Conservation (phyloP, 331 rosid species). For the Acacia pycnantha region DNA sequence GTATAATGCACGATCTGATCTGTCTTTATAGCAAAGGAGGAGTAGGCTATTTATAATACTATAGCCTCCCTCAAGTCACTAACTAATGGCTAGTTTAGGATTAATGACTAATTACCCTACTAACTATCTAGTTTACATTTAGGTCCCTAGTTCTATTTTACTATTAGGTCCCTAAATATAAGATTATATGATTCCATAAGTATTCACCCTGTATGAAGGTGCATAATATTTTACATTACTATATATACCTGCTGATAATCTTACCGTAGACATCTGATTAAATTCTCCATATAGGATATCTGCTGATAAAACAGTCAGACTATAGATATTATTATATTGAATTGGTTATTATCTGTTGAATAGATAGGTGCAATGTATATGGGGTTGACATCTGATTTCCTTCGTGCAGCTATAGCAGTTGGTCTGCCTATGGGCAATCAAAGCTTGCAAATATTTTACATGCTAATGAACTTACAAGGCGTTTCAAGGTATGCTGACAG, state of each 20-base stretch:
- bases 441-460: conserved; percentile 90
- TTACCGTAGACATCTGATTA: neutral
- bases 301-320: conserved; percentile 9
- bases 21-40: too few relatives aligned
- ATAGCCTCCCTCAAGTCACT: too few relatives aligned
- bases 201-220: neutral
- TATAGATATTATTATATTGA: neutral
- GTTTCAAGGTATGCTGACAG: conserved; percentile 54
- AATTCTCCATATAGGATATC: neutral
- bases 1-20: too few relatives aligned
- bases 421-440: conserved; percentile 83
- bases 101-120: too few relatives aligned
- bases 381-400: conserved; percentile 9
- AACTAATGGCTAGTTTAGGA: too few relatives aligned
- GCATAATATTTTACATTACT: conserved; percentile 1
- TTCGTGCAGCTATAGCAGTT: conserved; percentile 40
- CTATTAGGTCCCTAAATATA: too few relatives aligned
- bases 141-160: too few relatives aligned
- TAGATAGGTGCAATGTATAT: neutral
- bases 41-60: too few relatives aligned
- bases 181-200: too few relatives aligned
- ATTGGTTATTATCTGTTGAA: neutral
- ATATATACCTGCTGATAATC: neutral
- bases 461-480: conserved; percentile 72
- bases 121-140: too few relatives aligned